Evolutionary conservation across 1,284 basidiomycete species (phyloP), one percentile per base, ranked within the genome.

Genomic region (Gomphus bonarii): DNA sequence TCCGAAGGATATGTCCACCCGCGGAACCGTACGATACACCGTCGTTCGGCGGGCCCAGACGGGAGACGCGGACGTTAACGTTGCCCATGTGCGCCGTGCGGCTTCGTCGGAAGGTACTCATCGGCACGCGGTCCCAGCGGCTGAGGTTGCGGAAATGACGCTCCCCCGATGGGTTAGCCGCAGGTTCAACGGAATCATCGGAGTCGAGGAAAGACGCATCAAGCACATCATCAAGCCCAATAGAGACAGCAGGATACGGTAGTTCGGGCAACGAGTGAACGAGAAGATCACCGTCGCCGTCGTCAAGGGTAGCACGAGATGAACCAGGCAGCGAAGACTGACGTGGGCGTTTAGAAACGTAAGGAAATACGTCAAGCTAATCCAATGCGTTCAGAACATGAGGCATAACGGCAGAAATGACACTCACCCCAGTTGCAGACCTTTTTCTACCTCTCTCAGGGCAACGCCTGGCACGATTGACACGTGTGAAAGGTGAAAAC

Each of bases 141-240:
- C 70, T 79, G 25, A 86, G 70, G 58, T 65, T 71, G 54, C 68
- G 65, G 16, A 68, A 62, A 51, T 69, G 68, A 28, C 62, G 51
- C 9, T 63, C 63, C 44, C 30, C 48, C 7, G 58, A 53, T 6
- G 50, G 50, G 40, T 38, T 58, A n/a, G 61, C 61, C 10, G 63
- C 62, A 46, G 60, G 61, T 22, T 50, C 57, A 38, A 53, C 46
- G 35, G 57, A 58, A 51, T 61, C 50, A 58, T 82, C 81, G 4
- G 77, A 72, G 61, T 81, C 79, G 14, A 90, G 72, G 67, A 87
- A 79, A 0, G 86, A 81, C 0, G 82, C 73, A 59, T 91, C 85
- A 36, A 91, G 73, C n/a, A 91, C 86, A 62, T 91, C 87, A 63
- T 88, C 80, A n/a, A 90, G 75, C 55, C 81, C 77, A 51, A 90